Base-by-base conservation (phyloP, 2,329 filamentous ascomycete genomes). In the Trichoderma atroviride region DNA sequence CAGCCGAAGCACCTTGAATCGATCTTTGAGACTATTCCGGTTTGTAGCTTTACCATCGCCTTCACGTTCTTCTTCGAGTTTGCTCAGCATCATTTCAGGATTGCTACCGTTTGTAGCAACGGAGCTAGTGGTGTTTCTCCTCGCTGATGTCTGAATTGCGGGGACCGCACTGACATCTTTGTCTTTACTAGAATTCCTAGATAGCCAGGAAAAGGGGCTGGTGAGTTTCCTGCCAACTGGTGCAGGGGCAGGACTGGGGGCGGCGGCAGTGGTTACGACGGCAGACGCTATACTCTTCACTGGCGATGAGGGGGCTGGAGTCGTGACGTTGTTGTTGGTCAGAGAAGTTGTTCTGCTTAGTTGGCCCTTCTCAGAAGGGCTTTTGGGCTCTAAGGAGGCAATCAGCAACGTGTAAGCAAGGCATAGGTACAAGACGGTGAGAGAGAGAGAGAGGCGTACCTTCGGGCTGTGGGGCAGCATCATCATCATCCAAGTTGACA, bases 181-280 rank as follows among this genome's bases (percentile, higher is more conserved):
- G 4, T 85, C 83, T 75, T 89, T 89, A 63, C 81, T 83, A 43
- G 85, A 84, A 78, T 86, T 90, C 73, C 93, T 85, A 37, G 92
- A 93, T 50, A 96, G 86, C 90, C 92, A 95, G 50, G 92, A 88
- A 75, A 97, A 96, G n/a, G 92, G 93, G 74, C 92, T 93, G 10
- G 92, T 94, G 68, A 96, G 87, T 79, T 96, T 97, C 76, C 93
- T 85, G 70, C 86, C 73, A 14, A 83, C 81, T 2, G 84, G 81
- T 50, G 59, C 64, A 60, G 69, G 69, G 50, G 69, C 33, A 16
- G 68, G 59, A 7, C 58, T 29, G 24, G 76, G 74, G 27, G 76
- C 71, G 31, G 73, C 74, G 35, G 62, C 43, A 77, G 77, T 55
- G 75, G 74, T 65, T 77, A 78, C 57, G 76, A 78, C 57, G 76